These are phyloP conservation scores for Linnemannia zychae DNA, from an alignment of 192 early-diverging fungal species.

Conservation along the genomic window DNA sequence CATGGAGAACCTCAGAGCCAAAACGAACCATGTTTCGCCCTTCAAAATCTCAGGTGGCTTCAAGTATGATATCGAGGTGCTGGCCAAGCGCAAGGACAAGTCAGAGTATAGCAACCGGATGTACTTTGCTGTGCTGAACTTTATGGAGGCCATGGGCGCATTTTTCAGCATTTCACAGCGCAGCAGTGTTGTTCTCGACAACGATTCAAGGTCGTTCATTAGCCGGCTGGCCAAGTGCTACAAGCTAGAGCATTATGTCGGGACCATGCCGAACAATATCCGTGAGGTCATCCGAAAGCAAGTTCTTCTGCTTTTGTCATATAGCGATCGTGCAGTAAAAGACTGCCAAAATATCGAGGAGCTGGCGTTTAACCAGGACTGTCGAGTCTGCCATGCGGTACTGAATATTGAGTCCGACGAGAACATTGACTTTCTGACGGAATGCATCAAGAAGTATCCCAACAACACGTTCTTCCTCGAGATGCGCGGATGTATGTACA, in stretches of 20 bases:
- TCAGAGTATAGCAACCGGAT: conserved; percentile 49
- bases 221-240: conserved; percentile 38
- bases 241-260: conserved; percentile 47
- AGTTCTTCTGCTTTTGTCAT: conserved; percentile 45
- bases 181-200: conserved; percentile 44
- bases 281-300: conserved; percentile 37
- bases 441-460: conserved; percentile 52
- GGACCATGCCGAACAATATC: conserved; percentile 36
- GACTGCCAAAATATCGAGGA: conserved; percentile 31
- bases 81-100: conserved; percentile 43
- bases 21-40: conserved; percentile 28
- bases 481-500: conserved; percentile 44
- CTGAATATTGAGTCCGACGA: conserved; percentile 43
- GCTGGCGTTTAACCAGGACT: conserved; percentile 49
- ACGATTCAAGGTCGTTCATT: conserved; percentile 48
- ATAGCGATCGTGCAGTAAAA: conserved; percentile 29
- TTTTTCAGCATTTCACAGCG: conserved; percentile 31
- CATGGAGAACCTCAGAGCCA: conserved; percentile 36
- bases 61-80: conserved; percentile 43
- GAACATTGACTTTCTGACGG: conserved; percentile 44
- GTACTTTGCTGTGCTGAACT: conserved; percentile 46
- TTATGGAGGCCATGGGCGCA: conserved; percentile 32
- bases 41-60: conserved; percentile 26
- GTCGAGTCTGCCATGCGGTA: conserved; percentile 42
- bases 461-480: conserved; percentile 46